Percentiles rank a stretch among this genome's conserved stretches.
Evolutionary conservation across 805 yeast species (phyloP).

Genomic region (Candida parachauliodes): DNA sequence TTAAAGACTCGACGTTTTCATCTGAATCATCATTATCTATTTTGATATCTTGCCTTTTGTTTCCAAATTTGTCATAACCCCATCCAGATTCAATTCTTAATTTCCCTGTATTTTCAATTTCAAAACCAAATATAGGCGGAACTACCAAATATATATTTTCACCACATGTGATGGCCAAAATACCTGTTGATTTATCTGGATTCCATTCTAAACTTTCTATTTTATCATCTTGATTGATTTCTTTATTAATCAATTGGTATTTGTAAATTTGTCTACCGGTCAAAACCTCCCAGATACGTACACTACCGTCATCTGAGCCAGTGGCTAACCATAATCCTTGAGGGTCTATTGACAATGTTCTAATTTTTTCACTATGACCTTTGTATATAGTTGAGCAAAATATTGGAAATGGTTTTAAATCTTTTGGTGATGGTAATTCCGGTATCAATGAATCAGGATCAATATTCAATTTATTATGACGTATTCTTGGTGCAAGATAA

Average conservation of each 20-base stretch:
- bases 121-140: conserved; percentile 90
- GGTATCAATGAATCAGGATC: conserved; percentile 97
- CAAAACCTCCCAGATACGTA: conserved; percentile 93
- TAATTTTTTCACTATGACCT: conserved; percentile 82
- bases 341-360: conserved; percentile 82
- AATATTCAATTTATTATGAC: conserved; percentile 83
- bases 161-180: conserved; percentile 81
- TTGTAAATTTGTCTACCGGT: conserved; percentile 92
- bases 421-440: conserved; percentile 94
- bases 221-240: conserved; percentile 64
- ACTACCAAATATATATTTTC: conserved; percentile 73
- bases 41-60: conserved; percentile 39
- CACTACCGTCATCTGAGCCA: conserved; percentile 95
- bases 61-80: conserved; percentile 73
- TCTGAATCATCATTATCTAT: conserved; percentile 41
- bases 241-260: conserved; percentile 47
- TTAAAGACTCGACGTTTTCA: conserved; percentile 8
- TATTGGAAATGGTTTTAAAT: conserved; percentile 94
- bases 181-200: conserved; percentile 70
- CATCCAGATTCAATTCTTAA: conserved; percentile 84
- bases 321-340: conserved; percentile 94
- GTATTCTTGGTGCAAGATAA: conserved; percentile 93
- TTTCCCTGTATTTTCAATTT: conserved; percentile 76
- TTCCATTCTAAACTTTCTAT: conserved; percentile 87
- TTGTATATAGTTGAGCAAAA: conserved; percentile 76